Conservation (phyloP, 176 grass and related monocot genomes). For the Paspalum notatum region DNA sequence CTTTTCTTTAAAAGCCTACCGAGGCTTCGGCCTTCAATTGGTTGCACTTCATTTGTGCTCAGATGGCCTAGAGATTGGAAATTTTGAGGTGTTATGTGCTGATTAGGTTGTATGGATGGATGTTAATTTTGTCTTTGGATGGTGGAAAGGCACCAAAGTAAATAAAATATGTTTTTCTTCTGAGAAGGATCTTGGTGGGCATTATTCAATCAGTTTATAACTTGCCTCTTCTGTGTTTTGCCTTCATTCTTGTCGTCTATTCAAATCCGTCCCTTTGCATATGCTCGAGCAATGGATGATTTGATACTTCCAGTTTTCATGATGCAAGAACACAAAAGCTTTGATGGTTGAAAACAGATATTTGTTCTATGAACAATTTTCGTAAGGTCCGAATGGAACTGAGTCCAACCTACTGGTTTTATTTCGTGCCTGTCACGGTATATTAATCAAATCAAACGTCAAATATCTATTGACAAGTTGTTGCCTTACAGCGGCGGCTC, state of each 20-base stretch:
- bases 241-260: not conserved
- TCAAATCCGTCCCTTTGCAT: not conserved
- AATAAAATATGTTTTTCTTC: not conserved
- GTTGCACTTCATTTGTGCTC: not conserved
- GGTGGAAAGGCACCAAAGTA: not conserved
- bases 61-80: not conserved
- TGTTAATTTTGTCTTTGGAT: not conserved
- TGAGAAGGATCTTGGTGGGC: not conserved
- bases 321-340: not conserved
- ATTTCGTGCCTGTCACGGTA: not conserved
- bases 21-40: not conserved
- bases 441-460: not conserved
- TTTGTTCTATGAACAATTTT: too few relatives aligned
- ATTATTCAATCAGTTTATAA: not conserved
- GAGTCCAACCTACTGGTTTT: not conserved
- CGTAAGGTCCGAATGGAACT: too few relatives aligned
- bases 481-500: constrained; percentile 40
- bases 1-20: not conserved
- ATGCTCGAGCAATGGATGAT: not conserved
- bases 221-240: not conserved
- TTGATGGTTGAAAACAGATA: not conserved
- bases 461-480: constrained; percentile 5
- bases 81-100: not conserved
- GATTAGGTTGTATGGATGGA: not conserved
- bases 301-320: not conserved